Base-by-base conservation (phyloP, 129 eudicot species). In the Centaurea solstitialis region DNA sequence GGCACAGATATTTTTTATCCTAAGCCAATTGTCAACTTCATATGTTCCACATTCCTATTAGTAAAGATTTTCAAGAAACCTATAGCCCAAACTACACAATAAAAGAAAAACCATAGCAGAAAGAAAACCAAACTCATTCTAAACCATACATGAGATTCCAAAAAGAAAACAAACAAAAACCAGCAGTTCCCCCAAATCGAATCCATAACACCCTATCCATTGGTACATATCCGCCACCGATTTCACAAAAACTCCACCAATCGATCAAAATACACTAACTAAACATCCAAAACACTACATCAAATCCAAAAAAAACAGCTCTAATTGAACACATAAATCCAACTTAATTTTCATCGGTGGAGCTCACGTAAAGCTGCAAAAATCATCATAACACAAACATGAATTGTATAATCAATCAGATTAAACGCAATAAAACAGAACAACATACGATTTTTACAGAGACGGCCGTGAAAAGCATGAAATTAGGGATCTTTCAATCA, bases 401-500 rank as follows among this genome's bases (percentile, higher is more conserved):
- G 62, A 12, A 65, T 39, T 76, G 26, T 62, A 22, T 64, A 15
- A 33, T 75, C 70, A 61, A 75, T 59, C 68, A 33, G 50, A 33
- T 75, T 26, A 4, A 59, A 30, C 59, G 7, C 6, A 75, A 11
- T 38, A 71, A 57, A 18, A 75, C 72, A 37, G 40, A 62, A 64
- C 9, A 65, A 22, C 67, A 38, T 12, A 12, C 72, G 26, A 64
- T 64, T 26, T 26, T 26, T 76, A 6, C 53, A 76, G 62, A 76
- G 37, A 59, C 73, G 73, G 40, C 12, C 73, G 62, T 76, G 18
- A 24, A 22, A 40, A 64, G 17, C 13, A 43, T 20, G 53, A 59
- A 75, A 75, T 57, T 75, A 75, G 79, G 79, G 79, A 75, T 75
- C 79, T 75, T 26, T 59, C 10, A 35, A 75, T 59, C 24, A 37